Percentiles rank a stretch among this genome's conserved stretches.
phyloP scores from a whole-genome alignment of 2,329 filamentous ascomycete species.

The Cladophialophora exuberans region DNA sequence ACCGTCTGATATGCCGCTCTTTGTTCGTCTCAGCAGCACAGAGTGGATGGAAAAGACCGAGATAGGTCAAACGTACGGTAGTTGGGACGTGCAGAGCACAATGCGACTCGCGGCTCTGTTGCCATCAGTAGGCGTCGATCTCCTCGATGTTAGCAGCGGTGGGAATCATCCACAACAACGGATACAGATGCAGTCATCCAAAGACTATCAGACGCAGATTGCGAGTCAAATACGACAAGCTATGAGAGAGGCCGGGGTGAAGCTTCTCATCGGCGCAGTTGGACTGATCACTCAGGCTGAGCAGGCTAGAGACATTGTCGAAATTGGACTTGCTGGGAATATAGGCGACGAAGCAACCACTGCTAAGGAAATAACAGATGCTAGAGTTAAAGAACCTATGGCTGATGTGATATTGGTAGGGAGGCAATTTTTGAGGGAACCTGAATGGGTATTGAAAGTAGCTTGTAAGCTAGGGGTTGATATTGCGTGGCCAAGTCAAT shows the following conservation, averaged over 20 bases:
- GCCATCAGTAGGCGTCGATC: slow-evolving; percentile 73
- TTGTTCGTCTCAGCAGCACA: slow-evolving; percentile 71
- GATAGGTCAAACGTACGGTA: slow-evolving; percentile 51
- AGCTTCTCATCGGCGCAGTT: slow-evolving; percentile 56
- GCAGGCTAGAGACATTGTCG: slow-evolving; percentile 53
- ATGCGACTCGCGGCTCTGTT: slow-evolving; percentile 67
- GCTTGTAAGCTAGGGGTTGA: slow-evolving; percentile 54
- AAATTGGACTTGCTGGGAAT: slow-evolving; percentile 34
- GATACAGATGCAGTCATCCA: slow-evolving; percentile 44
- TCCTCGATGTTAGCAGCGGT: slow-evolving; percentile 80
- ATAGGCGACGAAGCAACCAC: slow-evolving; percentile 30
- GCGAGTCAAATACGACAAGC: slow-evolving; percentile 49
- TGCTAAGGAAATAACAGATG: slow-evolving; percentile 31
- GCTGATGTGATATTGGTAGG: slow-evolving; percentile 57
- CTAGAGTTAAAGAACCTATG: slow-evolving; percentile 27
- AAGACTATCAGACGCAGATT: slow-evolving; percentile 56
- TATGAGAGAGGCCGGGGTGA: slow-evolving; percentile 41
- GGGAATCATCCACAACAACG: slow-evolving; percentile 58
- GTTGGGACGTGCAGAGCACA: slow-evolving; percentile 71
- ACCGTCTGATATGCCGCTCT: slow-evolving; percentile 69
- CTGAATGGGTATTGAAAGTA: slow-evolving; percentile 58
- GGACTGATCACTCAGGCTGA: slow-evolving; percentile 58
- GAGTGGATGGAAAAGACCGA: slow-evolving; percentile 73
- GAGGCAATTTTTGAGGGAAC: slow-evolving; percentile 59
- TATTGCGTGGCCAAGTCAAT: slow-evolving; percentile 54